A percentile compares a stretch with the other conserved stretches of the same genome.
Evolutionary conservation across 1,139 yeast species (phyloP).

Genomic region (Lodderomyces pseudojiufengensis): DNA sequence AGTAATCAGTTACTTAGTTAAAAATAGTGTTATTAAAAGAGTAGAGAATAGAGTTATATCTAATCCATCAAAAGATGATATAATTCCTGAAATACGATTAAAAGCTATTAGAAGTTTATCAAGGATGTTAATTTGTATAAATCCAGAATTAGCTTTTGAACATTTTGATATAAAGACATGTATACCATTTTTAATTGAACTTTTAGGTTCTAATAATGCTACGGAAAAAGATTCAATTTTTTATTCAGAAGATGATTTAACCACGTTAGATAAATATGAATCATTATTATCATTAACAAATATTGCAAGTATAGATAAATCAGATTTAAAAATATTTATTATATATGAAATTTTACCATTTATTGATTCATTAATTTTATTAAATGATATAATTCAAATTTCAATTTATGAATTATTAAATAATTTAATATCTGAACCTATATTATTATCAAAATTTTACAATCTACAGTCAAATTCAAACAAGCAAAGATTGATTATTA

Average conservation of each 20-base stretch:
- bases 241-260: constrained; percentile 25
- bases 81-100: constrained; percentile 15
- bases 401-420: constrained; percentile 48
- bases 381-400: constrained; percentile 35
- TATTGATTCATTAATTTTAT: constrained; percentile 35
- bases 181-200: constrained; percentile 48
- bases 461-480: constrained; percentile 30
- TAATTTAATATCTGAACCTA: constrained; percentile 44
- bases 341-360: constrained; percentile 34
- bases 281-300: constrained; percentile 49
- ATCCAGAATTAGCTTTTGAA: constrained; percentile 37
- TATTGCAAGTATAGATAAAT: constrained; percentile 32
- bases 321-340: constrained; percentile 29
- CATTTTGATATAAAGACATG: constrained; percentile 38
- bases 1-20: constrained; percentile 34
- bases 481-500: constrained; percentile 30
- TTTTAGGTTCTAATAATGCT: constrained; percentile 33
- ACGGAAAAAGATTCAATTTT: constrained; percentile 11
- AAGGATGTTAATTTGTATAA: constrained; percentile 39
- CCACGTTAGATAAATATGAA: constrained; percentile 40
- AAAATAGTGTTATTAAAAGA: constrained; percentile 24
- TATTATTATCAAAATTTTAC: constrained; percentile 48
- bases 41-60: constrained; percentile 22
- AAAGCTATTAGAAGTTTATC: constrained; percentile 37
- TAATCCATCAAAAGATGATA: constrained; percentile 10